Conservation (phyloP, 1,284 basidiomycete genomes). For the Fomitopsis betulina region DNA sequence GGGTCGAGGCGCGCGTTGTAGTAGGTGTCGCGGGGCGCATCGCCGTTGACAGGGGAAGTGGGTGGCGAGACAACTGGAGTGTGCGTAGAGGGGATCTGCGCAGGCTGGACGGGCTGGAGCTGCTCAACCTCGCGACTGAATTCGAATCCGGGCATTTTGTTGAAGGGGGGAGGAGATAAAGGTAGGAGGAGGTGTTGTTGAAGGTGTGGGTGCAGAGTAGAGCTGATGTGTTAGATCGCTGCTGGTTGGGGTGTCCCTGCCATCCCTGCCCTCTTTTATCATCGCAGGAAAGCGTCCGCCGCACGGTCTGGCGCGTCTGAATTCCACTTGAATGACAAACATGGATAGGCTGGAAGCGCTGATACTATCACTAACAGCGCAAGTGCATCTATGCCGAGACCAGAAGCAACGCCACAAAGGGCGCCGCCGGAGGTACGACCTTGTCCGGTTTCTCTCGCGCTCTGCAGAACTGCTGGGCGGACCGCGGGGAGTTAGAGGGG, state of each 20-base stretch:
- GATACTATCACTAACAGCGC: background rate
- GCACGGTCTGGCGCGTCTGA: background rate
- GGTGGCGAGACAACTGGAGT: slow-evolving; percentile 8
- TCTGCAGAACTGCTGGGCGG: background rate
- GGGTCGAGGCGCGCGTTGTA: slow-evolving; percentile 62
- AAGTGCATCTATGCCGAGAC: background rate
- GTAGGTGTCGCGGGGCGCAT: slow-evolving; percentile 29
- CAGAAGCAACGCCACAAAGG: slow-evolving; percentile 1
- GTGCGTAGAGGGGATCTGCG: background rate
- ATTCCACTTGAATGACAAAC: background rate
- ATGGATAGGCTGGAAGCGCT: background rate
- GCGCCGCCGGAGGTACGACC: background rate
- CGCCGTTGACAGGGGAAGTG: slow-evolving; percentile 9
- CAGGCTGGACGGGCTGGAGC: slow-evolving; percentile 17
- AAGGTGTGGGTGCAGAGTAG: slow-evolving; percentile 1
- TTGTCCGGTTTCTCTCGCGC: background rate
- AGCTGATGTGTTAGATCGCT: background rate
- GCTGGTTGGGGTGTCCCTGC: background rate
- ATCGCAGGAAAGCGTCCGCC: background rate
- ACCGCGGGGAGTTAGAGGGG: slow-evolving; percentile 4
- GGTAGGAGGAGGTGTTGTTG: slow-evolving; percentile 8
- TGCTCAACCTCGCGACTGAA: slow-evolving; percentile 26
- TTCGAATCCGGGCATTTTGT: slow-evolving; percentile 40
- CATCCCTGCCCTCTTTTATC: background rate
- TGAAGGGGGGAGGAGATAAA: slow-evolving; percentile 8